Percentiles rank a stretch among this genome's conserved stretches.
phyloP scores from a whole-genome alignment of 1,139 yeast genomes.

The Entelexis paramagnoliae region DNA sequence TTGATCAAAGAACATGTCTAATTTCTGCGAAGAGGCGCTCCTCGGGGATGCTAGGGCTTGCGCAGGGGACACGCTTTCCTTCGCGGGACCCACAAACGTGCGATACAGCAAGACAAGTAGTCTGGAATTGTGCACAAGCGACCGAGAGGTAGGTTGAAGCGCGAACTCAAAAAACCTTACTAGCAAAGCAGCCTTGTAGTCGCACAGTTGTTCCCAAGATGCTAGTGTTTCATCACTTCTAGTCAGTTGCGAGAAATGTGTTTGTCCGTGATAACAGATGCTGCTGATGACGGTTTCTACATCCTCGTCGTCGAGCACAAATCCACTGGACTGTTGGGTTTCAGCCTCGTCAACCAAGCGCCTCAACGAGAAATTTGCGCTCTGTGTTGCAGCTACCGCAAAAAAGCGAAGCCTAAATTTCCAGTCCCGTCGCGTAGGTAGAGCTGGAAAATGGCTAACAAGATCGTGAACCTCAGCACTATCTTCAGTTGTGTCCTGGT shows the following conservation, averaged over 20 bases:
- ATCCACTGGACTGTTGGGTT: slow-evolving; percentile 31
- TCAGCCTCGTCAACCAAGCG: slow-evolving; percentile 26
- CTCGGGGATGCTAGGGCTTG: slow-evolving; percentile 26
- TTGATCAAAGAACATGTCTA: slow-evolving; percentile 19
- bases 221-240: slow-evolving; percentile 13
- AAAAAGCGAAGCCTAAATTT: slow-evolving; percentile 33
- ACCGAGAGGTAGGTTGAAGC: slow-evolving; percentile 27
- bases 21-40: not conserved
- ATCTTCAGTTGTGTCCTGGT: slow-evolving; percentile 9
- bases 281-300: slow-evolving; percentile 28
- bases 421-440: slow-evolving; percentile 32
- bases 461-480: slow-evolving; percentile 27
- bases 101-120: slow-evolving; percentile 27
- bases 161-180: slow-evolving; percentile 27
- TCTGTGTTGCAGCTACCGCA: slow-evolving; percentile 35
- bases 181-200: slow-evolving; percentile 26
- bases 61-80: slow-evolving; percentile 22
- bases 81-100: slow-evolving; percentile 25
- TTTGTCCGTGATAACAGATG: slow-evolving; percentile 28
- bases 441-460: slow-evolving; percentile 27
- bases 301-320: slow-evolving; percentile 27
- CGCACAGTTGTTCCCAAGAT: slow-evolving; percentile 25
- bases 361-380: slow-evolving; percentile 30
- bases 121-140: slow-evolving; percentile 24
- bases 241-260: slow-evolving; percentile 16